Evolutionary conservation across 257 asterid species (phyloP).

Genomic region (Fraxinus anomala): DNA sequence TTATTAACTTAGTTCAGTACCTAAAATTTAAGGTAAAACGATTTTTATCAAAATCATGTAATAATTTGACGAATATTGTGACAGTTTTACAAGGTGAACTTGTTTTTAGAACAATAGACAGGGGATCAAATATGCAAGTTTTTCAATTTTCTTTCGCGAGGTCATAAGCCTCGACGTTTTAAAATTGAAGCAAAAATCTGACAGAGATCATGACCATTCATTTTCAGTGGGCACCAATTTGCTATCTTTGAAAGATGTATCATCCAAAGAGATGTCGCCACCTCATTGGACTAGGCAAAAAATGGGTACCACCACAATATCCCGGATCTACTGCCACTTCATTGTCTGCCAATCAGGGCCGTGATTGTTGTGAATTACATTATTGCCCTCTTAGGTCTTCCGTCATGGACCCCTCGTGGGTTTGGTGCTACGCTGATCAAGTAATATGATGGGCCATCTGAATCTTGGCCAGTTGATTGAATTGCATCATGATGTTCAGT

Average conservation of each 20-base stretch:
- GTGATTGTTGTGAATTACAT: constrained; percentile 12
- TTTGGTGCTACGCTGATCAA: not conserved
- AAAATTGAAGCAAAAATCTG: constrained; percentile 3
- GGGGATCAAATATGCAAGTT: not conserved
- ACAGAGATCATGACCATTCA: constrained; percentile 45
- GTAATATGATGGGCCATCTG: not conserved
- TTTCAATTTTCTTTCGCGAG: constrained; percentile 21
- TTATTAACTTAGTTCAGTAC: no score
- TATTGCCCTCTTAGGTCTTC: not conserved
- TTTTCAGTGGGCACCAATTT: constrained; percentile 23
- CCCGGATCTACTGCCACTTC: constrained; percentile 31
- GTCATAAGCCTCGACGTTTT: constrained; percentile 20
- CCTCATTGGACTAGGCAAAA: constrained; percentile 12
- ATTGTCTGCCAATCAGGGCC: constrained; percentile 37
- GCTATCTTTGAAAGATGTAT: constrained; percentile 20
- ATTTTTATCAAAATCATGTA: no score
- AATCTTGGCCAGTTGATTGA: not conserved
- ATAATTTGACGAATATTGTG: no score
- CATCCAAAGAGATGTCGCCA: constrained; percentile 26
- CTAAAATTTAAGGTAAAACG: no score
- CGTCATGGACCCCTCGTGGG: not conserved
- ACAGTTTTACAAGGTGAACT: no score
- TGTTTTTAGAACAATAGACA: no score
- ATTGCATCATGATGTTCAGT: not conserved
- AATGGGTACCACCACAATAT: constrained; percentile 20